phyloP scores from a whole-genome alignment of 2,329 filamentous ascomycete genomes.

The Pyrenophora seminiperda region DNA sequence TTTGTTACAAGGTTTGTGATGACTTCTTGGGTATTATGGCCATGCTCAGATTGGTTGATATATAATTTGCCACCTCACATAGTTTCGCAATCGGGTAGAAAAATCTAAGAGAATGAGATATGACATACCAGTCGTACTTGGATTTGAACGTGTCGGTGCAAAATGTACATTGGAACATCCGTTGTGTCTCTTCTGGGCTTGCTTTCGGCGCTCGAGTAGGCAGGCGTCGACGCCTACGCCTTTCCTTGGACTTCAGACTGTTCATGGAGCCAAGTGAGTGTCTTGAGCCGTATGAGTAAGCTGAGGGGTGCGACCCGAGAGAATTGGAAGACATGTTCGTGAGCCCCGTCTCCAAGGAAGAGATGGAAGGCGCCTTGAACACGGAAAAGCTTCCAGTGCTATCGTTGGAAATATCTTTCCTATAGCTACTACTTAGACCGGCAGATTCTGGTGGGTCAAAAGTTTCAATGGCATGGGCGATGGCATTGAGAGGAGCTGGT shows the following conservation, averaged over 20 bases:
- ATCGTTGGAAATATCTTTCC: conserved; percentile 58
- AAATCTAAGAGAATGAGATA: neutral
- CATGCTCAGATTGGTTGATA: neutral
- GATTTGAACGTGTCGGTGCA: conserved; percentile 49
- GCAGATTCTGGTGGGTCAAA: conserved; percentile 39
- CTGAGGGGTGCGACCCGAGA: conserved; percentile 60
- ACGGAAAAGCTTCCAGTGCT: conserved; percentile 57
- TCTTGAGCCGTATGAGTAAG: conserved; percentile 62
- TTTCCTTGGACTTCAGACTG: conserved; percentile 58
- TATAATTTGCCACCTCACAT: too few species aligned
- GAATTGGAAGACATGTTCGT: conserved; percentile 59
- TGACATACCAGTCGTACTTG: conserved; percentile 48
- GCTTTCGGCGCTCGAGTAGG: conserved; percentile 46
- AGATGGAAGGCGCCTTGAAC: conserved; percentile 58
- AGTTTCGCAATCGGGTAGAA: too few species aligned
- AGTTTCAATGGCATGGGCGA: conserved; percentile 63
- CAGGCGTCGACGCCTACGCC: conserved; percentile 61
- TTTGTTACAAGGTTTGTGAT: too few species aligned
- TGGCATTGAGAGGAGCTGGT: conserved; percentile 67
- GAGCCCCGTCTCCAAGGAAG: conserved; percentile 58
- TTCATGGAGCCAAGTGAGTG: conserved; percentile 63
- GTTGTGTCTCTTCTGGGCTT: conserved; percentile 26
- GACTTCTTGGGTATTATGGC: neutral
- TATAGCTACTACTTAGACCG: conserved; percentile 47
- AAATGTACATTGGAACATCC: conserved; percentile 48